phyloP scores from a whole-genome alignment of 768 basidiomycete species.

The Coprinopsis marcescibilis region DNA sequence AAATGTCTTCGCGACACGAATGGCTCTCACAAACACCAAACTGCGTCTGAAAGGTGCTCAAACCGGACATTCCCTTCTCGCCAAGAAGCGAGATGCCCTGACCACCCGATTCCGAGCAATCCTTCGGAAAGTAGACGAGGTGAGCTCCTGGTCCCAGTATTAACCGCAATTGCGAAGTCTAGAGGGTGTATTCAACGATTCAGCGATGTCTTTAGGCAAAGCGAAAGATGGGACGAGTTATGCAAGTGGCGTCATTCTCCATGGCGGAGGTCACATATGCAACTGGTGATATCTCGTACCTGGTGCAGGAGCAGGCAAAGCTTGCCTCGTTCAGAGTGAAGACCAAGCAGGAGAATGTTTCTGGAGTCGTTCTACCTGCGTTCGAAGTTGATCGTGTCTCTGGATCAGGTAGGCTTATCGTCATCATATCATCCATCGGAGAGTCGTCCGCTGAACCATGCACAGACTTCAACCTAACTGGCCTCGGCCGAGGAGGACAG shows the following conservation, averaged over 20 bases:
- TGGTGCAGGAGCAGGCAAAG: constrained; percentile 94
- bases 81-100: constrained; percentile 97
- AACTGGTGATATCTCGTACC: constrained; percentile 95
- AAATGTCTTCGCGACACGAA: constrained; percentile 94
- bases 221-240: constrained; percentile 97
- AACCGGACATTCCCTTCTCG: constrained; percentile 90
- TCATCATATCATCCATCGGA: background rate
- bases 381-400: constrained; percentile 88
- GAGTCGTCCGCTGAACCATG: background rate
- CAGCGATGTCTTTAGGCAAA: constrained; percentile 64
- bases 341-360: constrained; percentile 96
- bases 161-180: background rate
- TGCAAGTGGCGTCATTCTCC: constrained; percentile 98
- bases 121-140: constrained; percentile 96
- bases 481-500: constrained; percentile 94
- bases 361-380: constrained; percentile 90
- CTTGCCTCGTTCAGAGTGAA: constrained; percentile 88
- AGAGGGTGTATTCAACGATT: constrained; percentile 17
- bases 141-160: constrained; percentile 25
- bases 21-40: constrained; percentile 94
- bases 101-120: constrained; percentile 93
- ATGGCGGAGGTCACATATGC: constrained; percentile 98
- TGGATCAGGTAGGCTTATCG: constrained; percentile 59
- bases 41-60: constrained; percentile 86
- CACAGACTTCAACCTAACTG: constrained; percentile 93